A percentile compares a stretch with the other conserved stretches of the same genome.
These are phyloP conservation scores for Mortierella sp. DNA, from an alignment of 371 early-diverging fungal genomes.

Conservation along the genomic window DNA sequence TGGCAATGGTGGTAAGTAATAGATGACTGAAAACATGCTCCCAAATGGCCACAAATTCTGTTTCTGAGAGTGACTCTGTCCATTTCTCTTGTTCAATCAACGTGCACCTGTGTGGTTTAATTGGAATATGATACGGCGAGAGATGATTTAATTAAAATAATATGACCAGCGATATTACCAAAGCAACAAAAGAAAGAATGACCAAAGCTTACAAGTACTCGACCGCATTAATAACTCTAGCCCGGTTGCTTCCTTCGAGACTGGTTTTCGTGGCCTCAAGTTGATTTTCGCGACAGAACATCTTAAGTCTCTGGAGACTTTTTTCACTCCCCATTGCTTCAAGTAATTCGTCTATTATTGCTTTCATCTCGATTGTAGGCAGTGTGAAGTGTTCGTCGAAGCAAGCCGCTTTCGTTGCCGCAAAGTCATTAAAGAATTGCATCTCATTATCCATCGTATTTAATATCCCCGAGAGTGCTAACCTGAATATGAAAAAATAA, in stretches of 20 bases:
- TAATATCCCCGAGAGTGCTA: not conserved
- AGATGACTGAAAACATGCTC: not conserved
- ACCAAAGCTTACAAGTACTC: not conserved
- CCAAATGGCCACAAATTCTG: constrained; percentile 1
- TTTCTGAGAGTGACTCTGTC: not conserved
- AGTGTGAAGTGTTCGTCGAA: not conserved
- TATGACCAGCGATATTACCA: not conserved
- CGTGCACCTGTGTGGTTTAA: not conserved
- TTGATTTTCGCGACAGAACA: not conserved
- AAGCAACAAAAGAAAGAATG: not conserved
- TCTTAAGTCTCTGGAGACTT: not conserved
- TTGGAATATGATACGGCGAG: not conserved
- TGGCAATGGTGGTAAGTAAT: not conserved
- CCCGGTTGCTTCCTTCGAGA: not conserved
- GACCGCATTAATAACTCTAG: not conserved
- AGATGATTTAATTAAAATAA: not conserved
- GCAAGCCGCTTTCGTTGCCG: not conserved
- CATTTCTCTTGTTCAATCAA: not conserved
- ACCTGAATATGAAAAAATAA: not conserved
- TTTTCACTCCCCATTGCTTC: not conserved
- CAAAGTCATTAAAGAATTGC: not conserved
- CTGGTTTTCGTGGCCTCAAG: not conserved
- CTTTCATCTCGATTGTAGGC: not conserved
- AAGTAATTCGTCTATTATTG: not conserved
- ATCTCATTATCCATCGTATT: constrained; percentile 2